phyloP scores from a whole-genome alignment of 1,284 basidiomycete genomes.

The Ustilago hordei region DNA sequence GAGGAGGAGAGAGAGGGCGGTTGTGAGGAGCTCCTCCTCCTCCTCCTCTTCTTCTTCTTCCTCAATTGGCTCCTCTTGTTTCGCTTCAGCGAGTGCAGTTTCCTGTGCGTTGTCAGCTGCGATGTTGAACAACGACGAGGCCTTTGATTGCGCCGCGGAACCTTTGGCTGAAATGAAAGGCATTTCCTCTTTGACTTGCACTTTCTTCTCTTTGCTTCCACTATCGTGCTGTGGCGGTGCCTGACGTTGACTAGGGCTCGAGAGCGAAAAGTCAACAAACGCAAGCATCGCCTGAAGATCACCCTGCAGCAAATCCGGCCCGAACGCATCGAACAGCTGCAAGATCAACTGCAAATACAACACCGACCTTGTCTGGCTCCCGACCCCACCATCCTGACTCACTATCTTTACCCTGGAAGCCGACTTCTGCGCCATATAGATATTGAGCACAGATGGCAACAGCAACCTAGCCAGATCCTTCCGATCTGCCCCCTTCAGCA shows the following conservation, averaged over 20 bases:
- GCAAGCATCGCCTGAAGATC: slow-evolving; percentile 54
- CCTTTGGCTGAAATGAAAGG: slow-evolving; percentile 42
- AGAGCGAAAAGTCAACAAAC: slow-evolving; percentile 63
- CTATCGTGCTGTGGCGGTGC: background rate
- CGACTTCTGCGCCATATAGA: slow-evolving; percentile 48
- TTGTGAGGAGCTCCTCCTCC: slow-evolving; percentile 51
- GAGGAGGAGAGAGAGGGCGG: slow-evolving; percentile 61
- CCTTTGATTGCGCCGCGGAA: background rate
- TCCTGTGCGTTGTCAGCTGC: background rate
- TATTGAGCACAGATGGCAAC: slow-evolving; percentile 42
- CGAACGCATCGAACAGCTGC: slow-evolving; percentile 63
- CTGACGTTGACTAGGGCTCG: slow-evolving; percentile 21
- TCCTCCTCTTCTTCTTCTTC: slow-evolving; percentile 11
- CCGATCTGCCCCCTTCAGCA: slow-evolving; percentile 44
- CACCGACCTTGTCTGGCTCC: slow-evolving; percentile 38
- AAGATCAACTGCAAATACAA: slow-evolving; percentile 62
- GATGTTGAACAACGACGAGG: slow-evolving; percentile 38
- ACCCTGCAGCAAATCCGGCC: slow-evolving; percentile 52
- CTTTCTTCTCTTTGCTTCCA: background rate
- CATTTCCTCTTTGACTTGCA: slow-evolving; percentile 10
- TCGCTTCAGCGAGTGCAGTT: background rate
- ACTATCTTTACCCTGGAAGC: slow-evolving; percentile 15
- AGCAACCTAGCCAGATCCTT: slow-evolving; percentile 44
- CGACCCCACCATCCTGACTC: background rate
- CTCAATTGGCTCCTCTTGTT: background rate